These are phyloP conservation scores for Silene conica DNA, from an alignment of 148 eudicot species.

Conservation along the genomic window DNA sequence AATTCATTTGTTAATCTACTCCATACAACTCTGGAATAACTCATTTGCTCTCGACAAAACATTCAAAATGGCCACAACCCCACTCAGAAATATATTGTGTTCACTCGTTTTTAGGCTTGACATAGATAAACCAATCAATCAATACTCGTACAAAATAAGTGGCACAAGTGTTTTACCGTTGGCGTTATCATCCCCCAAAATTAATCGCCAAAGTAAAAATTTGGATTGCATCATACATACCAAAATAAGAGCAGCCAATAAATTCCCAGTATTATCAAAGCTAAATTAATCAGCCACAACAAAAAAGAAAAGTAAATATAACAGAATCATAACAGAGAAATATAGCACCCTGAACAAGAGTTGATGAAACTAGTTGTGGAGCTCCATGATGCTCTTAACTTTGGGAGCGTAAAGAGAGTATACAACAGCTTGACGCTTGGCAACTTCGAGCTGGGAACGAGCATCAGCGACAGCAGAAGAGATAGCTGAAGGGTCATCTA, in stretches of 20 bases:
- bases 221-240: background rate
- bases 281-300: background rate
- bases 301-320: background rate
- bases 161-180: no score
- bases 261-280: background rate
- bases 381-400: slow-evolving; percentile 62
- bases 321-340: background rate
- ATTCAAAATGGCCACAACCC: no score
- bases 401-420: slow-evolving; percentile 69
- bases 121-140: no score
- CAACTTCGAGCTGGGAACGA: slow-evolving; percentile 54
- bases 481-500: slow-evolving; percentile 43
- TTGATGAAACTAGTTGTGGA: background rate
- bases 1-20: no score
- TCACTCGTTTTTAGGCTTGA: no score
- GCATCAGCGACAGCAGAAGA: slow-evolving; percentile 54
- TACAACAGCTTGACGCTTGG: slow-evolving; percentile 53
- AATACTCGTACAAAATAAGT: no score
- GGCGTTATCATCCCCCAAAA: no score
- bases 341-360: background rate
- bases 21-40: no score
- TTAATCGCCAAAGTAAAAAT: no score
- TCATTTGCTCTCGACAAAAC: no score
- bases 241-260: background rate
- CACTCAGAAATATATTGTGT: no score